A percentile compares a stretch with the other conserved stretches of the same genome.
These are phyloP conservation scores for Candida tammaniensis DNA, from an alignment of 805 yeast species.

Conservation along the genomic window DNA sequence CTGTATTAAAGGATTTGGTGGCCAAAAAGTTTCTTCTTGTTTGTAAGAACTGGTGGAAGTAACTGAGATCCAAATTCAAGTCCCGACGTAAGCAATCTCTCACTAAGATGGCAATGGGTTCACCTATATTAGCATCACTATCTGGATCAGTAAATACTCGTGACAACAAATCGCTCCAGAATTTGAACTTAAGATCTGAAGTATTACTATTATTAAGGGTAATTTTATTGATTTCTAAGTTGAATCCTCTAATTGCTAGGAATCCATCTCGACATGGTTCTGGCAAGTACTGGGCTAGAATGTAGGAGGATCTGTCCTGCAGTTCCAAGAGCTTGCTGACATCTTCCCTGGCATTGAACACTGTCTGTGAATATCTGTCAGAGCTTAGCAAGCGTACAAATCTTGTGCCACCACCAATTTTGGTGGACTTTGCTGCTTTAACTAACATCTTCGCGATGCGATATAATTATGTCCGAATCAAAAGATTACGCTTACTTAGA, in stretches of 20 bases:
- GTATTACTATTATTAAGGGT: constrained; percentile 23
- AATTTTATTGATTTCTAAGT: constrained; percentile 58
- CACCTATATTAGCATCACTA: constrained; percentile 43
- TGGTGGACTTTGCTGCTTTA: too few relatives aligned
- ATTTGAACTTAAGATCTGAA: constrained; percentile 54
- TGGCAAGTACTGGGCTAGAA: constrained; percentile 70
- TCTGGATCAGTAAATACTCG: constrained; percentile 39
- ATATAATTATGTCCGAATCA: too few relatives aligned
- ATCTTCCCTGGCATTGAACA: constrained; percentile 35
- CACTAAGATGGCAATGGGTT: constrained; percentile 63
- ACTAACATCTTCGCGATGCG: too few relatives aligned
- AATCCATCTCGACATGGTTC: constrained; percentile 58
- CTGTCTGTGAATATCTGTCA: constrained; percentile 10
- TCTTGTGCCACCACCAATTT: too few relatives aligned
- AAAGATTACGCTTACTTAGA: constrained; percentile 53
- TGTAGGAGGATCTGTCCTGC: constrained; percentile 60
- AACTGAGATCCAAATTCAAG: constrained; percentile 48
- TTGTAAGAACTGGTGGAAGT: constrained; percentile 58
- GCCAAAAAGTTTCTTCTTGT: constrained; percentile 55
- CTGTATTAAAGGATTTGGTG: constrained; percentile 42
- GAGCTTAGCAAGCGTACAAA: background rate
- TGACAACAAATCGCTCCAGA: constrained; percentile 66
- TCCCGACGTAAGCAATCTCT: constrained; percentile 50
- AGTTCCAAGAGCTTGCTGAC: constrained; percentile 43
- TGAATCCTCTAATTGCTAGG: constrained; percentile 63